These are phyloP conservation scores for Termitomyces sp. DNA, from an alignment of 768 basidiomycete genomes.

Conservation along the genomic window DNA sequence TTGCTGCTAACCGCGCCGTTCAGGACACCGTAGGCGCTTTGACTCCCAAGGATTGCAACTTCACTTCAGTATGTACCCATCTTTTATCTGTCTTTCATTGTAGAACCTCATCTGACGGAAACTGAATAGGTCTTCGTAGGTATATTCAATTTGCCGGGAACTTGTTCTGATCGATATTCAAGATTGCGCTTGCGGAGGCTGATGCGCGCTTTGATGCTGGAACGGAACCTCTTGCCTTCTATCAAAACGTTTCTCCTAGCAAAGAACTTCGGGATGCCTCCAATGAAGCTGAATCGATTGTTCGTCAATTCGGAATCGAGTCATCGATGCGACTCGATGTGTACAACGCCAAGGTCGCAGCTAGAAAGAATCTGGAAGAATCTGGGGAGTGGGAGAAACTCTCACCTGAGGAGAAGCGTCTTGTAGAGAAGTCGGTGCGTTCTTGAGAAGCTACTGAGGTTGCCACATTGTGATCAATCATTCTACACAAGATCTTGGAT, in stretches of 20 bases:
- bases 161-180: slow-evolving; percentile 5
- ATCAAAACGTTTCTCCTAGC: slow-evolving; percentile 76
- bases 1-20: slow-evolving; percentile 52
- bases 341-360: slow-evolving; percentile 68
- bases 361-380: slow-evolving; percentile 64
- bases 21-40: slow-evolving; percentile 63
- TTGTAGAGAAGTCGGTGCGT: slow-evolving; percentile 75
- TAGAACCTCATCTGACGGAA: slow-evolving; percentile 5
- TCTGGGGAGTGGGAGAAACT: slow-evolving; percentile 63
- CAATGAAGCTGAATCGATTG: slow-evolving; percentile 66
- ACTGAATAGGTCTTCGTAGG: slow-evolving; percentile 68
- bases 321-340: slow-evolving; percentile 81
- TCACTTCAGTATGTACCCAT: slow-evolving; percentile 55
- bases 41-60: slow-evolving; percentile 55
- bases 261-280: slow-evolving; percentile 83
- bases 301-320: slow-evolving; percentile 74
- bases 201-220: slow-evolving; percentile 53
- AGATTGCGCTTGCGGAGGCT: slow-evolving; percentile 60
- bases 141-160: slow-evolving; percentile 17
- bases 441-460: not conserved
- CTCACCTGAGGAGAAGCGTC: slow-evolving; percentile 63
- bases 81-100: not conserved
- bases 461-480: not conserved
- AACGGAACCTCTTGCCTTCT: slow-evolving; percentile 68
- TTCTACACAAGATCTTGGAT: slow-evolving; percentile 52